A percentile compares a stretch with the other conserved stretches of the same genome.
Evolutionary conservation across 1,284 basidiomycete genomes (phyloP).

Genomic region (Vanrija humicola): DNA sequence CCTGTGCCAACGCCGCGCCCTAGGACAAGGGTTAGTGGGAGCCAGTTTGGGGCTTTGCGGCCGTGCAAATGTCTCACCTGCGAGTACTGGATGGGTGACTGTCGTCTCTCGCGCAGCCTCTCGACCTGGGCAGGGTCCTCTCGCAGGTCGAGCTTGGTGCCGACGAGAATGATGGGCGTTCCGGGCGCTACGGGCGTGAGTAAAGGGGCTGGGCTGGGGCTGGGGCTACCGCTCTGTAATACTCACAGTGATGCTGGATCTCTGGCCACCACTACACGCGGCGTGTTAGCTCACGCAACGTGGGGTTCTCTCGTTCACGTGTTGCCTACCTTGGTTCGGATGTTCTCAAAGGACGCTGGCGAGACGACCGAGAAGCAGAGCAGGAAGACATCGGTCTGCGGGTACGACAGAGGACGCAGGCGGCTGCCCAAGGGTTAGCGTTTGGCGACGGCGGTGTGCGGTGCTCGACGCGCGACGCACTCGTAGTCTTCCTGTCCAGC

Average conservation of each 20-base stretch:
- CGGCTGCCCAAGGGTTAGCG: constrained; percentile 58
- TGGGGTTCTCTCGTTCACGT: not conserved
- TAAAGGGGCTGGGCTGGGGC: constrained; percentile 53
- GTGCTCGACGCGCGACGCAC: constrained; percentile 26
- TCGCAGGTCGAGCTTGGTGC: constrained; percentile 95
- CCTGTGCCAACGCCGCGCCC: constrained; percentile 84
- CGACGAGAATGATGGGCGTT: constrained; percentile 91
- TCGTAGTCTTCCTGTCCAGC: constrained; percentile 88
- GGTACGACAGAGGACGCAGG: constrained; percentile 94
- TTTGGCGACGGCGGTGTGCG: no score
- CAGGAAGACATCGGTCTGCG: constrained; percentile 98
- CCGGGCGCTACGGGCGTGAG: constrained; percentile 88
- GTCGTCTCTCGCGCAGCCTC: constrained; percentile 89
- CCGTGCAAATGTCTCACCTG: constrained; percentile 20
- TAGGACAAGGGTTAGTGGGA: constrained; percentile 53
- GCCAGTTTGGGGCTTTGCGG: not conserved
- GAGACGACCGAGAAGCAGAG: constrained; percentile 98
- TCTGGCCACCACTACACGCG: constrained; percentile 50
- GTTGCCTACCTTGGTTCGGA: constrained; percentile 73
- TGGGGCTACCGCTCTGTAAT: not conserved
- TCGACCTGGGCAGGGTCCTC: constrained; percentile 89
- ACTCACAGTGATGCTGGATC: constrained; percentile 47
- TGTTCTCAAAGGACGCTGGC: constrained; percentile 97
- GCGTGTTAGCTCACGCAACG: not conserved
- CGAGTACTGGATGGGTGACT: constrained; percentile 83